These are phyloP conservation scores for Otatea glauca DNA, from an alignment of 176 grass and related monocot species.

Conservation along the genomic window DNA sequence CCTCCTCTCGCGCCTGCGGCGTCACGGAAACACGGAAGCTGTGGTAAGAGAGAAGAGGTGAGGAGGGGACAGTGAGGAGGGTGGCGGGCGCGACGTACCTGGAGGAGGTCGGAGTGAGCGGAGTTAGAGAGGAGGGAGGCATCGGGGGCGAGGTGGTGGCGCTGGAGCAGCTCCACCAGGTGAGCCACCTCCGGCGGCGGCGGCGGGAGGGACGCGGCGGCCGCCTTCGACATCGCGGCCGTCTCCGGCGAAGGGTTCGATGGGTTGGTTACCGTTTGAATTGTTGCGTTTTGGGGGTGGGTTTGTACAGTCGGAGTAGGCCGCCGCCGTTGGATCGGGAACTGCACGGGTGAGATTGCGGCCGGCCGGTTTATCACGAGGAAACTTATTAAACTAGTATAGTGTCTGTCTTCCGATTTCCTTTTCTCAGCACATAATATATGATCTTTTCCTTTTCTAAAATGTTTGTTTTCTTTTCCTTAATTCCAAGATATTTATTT, in stretches of 20 bases:
- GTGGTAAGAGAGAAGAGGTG: not conserved
- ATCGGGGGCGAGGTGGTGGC: constrained; percentile 91
- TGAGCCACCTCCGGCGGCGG: constrained; percentile 73
- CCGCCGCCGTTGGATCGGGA: constrained; percentile 26
- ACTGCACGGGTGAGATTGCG: not conserved
- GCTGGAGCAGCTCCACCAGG: constrained; percentile 84
- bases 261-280: constrained; percentile 6
- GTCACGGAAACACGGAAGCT: not conserved
- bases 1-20: constrained; percentile 84
- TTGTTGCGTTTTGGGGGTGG: not conserved
- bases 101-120: constrained; percentile 76
- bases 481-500: too few species aligned
- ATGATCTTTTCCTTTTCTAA: too few species aligned
- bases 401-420: too few species aligned
- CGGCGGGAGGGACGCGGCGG: constrained; percentile 57
- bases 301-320: not conserved
- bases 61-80: too few species aligned
- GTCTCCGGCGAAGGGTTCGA: not conserved
- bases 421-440: too few species aligned
- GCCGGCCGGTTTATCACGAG: not conserved
- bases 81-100: constrained; percentile 45
- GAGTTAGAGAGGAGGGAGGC: constrained; percentile 85
- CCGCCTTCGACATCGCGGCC: constrained; percentile 70
- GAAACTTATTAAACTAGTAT: too few species aligned
- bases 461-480: too few species aligned